phyloP scores from a whole-genome alignment of 306 rosid species.

The Cotoneaster glaucophyllus region DNA sequence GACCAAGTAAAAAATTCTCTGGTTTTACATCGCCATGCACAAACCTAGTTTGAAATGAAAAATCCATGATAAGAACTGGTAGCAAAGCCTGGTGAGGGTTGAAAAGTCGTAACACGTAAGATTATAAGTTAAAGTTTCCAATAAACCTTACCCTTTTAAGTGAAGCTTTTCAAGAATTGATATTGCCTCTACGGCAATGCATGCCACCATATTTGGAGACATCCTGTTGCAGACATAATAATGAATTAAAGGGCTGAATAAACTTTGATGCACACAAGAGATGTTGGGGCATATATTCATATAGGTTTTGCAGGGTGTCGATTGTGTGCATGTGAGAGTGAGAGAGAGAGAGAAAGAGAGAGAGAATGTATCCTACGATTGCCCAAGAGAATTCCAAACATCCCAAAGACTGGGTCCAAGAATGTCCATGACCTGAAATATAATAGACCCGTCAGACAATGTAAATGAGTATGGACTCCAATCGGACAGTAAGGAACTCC shows the following conservation, averaged over 20 bases:
- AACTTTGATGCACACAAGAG: neutral
- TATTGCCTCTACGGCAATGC: slow-evolving; percentile 94
- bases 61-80: neutral
- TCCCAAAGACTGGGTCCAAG: slow-evolving; percentile 98
- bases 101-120: neutral
- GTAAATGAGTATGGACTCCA: slow-evolving; percentile 8
- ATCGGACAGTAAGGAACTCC: slow-evolving; percentile 4
- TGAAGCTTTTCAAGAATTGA: slow-evolving; percentile 96
- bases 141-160: slow-evolving; percentile 63
- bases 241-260: slow-evolving; percentile 9
- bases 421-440: slow-evolving; percentile 88
- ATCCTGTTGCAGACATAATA: slow-evolving; percentile 48
- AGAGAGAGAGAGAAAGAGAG: neutral
- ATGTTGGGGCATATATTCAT: neutral
- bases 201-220: slow-evolving; percentile 87
- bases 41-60: slow-evolving; percentile 41
- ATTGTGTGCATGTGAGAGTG: neutral
- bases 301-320: neutral
- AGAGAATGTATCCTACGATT: slow-evolving; percentile 50
- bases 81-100: neutral
- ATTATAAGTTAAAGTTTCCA: neutral
- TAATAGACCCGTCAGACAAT: slow-evolving; percentile 26
- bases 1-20: slow-evolving; percentile 93
- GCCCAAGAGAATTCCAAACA: slow-evolving; percentile 82
- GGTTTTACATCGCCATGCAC: slow-evolving; percentile 98